These are phyloP conservation scores for Diplocarpon rosae DNA, from an alignment of 2,329 filamentous ascomycete species.

Conservation along the genomic window DNA sequence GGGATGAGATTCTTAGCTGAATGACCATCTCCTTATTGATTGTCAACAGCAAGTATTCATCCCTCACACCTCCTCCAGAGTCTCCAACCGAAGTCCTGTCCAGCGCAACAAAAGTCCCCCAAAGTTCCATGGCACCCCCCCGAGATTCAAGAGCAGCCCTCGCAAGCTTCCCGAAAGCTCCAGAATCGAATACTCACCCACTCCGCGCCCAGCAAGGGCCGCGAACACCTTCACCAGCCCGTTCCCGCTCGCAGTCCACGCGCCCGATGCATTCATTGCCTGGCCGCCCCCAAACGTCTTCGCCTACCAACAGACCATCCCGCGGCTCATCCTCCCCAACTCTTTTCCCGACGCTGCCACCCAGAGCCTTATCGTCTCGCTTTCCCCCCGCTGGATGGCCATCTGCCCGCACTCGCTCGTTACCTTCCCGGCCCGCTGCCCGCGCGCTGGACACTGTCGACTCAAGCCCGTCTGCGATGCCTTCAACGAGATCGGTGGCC, in stretches of 20 bases:
- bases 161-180: too few relatives aligned
- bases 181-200: too few relatives aligned
- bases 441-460: conserved; percentile 1
- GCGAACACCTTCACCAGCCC: too few relatives aligned
- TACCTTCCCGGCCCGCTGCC: neutral
- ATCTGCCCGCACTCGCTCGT: conserved; percentile 11
- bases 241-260: too few relatives aligned
- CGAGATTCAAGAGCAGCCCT: too few relatives aligned
- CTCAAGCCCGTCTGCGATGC: conserved; percentile 5
- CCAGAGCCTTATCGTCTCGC: neutral
- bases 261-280: too few relatives aligned
- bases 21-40: neutral
- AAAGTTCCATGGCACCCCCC: neutral
- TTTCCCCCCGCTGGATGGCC: conserved; percentile 1
- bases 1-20: too few relatives aligned
- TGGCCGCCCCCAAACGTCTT: too few relatives aligned
- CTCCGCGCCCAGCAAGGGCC: too few relatives aligned
- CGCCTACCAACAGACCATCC: too few relatives aligned
- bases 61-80: neutral
- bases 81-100: too few relatives aligned
- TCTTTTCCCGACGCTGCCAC: neutral
- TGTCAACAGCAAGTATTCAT: neutral
- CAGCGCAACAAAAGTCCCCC: neutral
- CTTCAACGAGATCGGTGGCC: conserved; percentile 3
- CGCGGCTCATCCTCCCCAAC: neutral